These are phyloP conservation scores for Citrus glauca DNA, from an alignment of 345 rosid genomes.

Conservation along the genomic window DNA sequence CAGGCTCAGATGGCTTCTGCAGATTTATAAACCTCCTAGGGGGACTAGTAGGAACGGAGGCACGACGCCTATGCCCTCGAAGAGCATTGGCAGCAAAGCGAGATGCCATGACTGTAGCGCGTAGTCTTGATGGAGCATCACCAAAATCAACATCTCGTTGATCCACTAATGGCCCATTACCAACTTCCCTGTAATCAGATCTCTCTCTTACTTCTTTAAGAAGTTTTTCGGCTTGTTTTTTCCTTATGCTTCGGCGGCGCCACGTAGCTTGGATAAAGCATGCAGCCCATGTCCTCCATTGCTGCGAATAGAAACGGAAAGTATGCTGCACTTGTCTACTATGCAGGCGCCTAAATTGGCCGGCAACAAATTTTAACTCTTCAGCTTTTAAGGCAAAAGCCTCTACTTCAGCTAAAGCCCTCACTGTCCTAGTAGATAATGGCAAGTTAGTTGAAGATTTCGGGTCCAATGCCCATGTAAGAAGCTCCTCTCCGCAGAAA, in stretches of 20 bases:
- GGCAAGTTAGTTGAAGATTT: slow-evolving; percentile 59
- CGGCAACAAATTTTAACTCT: slow-evolving; percentile 79
- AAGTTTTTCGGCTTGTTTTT: slow-evolving; percentile 55
- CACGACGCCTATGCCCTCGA: slow-evolving; percentile 37
- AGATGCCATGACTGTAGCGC: slow-evolving; percentile 65
- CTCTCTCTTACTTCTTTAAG: slow-evolving; percentile 51
- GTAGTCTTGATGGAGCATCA: slow-evolving; percentile 33
- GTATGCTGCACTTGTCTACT: slow-evolving; percentile 85
- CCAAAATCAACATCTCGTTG: background rate
- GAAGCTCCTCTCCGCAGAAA: slow-evolving; percentile 78
- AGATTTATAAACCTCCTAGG: slow-evolving; percentile 35
- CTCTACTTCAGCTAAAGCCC: slow-evolving; percentile 73
- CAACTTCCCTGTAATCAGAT: slow-evolving; percentile 16
- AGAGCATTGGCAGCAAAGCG: slow-evolving; percentile 80
- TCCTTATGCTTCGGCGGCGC: slow-evolving; percentile 50
- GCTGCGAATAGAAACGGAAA: slow-evolving; percentile 87
- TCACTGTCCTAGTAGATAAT: slow-evolving; percentile 59
- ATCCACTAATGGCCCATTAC: slow-evolving; percentile 31
- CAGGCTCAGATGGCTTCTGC: slow-evolving; percentile 86
- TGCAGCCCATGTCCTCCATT: slow-evolving; percentile 95
- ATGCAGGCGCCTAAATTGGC: slow-evolving; percentile 86
- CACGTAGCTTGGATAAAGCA: slow-evolving; percentile 77
- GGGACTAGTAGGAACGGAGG: slow-evolving; percentile 8
- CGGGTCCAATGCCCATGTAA: slow-evolving; percentile 79
- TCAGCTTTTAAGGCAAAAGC: slow-evolving; percentile 89